Evolutionary conservation across 306 rosid species (phyloP).

Genomic region (Glycyrrhiza uralensis): DNA sequence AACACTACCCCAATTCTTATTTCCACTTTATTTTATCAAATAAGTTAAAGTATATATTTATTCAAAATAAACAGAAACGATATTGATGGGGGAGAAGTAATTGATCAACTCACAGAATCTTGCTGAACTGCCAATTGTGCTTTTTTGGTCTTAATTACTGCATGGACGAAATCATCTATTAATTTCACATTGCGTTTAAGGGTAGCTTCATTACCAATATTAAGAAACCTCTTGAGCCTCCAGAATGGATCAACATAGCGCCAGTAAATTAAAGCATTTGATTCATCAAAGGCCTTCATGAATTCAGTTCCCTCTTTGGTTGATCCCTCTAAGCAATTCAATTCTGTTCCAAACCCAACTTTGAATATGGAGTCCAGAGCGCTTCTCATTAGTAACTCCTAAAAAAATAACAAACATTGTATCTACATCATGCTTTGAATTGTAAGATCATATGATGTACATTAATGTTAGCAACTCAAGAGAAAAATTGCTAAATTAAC

Average conservation of each 20-base stretch:
- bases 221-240: constrained; percentile 61
- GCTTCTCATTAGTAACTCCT: constrained; percentile 69
- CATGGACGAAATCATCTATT: constrained; percentile 48
- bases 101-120: constrained; percentile 43
- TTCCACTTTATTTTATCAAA: not conserved
- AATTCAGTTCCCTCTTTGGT: constrained; percentile 53
- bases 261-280: constrained; percentile 55
- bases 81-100: not conserved
- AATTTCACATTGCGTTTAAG: constrained; percentile 46
- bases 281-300: constrained; percentile 74
- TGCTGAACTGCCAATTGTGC: constrained; percentile 25
- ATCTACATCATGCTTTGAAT: not conserved
- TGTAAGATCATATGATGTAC: not conserved
- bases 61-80: not conserved
- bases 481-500: not conserved
- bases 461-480: not conserved
- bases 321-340: constrained; percentile 67
- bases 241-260: constrained; percentile 73
- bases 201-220: constrained; percentile 61
- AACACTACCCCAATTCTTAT: not conserved
- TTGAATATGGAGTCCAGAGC: constrained; percentile 76
- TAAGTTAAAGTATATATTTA: not conserved
- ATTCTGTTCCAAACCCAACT: constrained; percentile 89
- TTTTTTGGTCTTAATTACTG: constrained; percentile 49
- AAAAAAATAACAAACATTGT: not conserved